Base-by-base conservation (phyloP, 1,284 basidiomycete genomes). In the Flammula alnicola region DNA sequence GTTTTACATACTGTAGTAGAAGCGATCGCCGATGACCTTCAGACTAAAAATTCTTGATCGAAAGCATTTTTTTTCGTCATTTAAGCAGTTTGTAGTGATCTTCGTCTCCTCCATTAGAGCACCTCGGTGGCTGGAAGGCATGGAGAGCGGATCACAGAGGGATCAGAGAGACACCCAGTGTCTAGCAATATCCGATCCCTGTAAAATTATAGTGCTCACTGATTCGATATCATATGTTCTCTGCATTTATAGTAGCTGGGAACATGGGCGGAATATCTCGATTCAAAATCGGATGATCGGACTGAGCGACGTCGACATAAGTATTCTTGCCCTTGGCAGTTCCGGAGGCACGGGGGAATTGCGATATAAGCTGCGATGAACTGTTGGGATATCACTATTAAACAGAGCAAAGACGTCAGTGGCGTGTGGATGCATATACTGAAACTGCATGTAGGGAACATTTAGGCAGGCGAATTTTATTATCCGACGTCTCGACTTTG, bases 281-380 rank as follows among this genome's bases (percentile, higher is more conserved):
- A 50, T 50, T 31, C 37, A 16, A 10, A 26, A 27, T n/a, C n/a
- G n/a, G n/a, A n/a, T 49, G 37, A 40, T 49, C 22, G 42, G 36
- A 29, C 19, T 46, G 14, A 31, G 30, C 16, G 17, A 23, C 29
- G 43, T 44, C 31, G 43, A 47, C 40, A 23, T 38, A 26, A 37
- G 39, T 44, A 17, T 16, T 22, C 20, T 12, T 22, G 30, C 33
- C 22, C 45, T 25, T 37, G 40, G 32, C 39, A 45, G 30, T 43
- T 33, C 51, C 51, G 51, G 51, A 37, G 42, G 38, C 35, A 42
- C 47, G 51, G 47, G 44, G 43, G 47, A 43, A 43, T 35, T 37
- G 42, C 16, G 38, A 32, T 11, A 31, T 30, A 37, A 25, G 38
- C 31, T 42, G 25, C 47, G 47, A 42, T 19, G 47, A 39, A 45